Evolutionary conservation across 495 filamentous ascomycete species (phyloP).

Genomic region (Neurospora terricola): DNA sequence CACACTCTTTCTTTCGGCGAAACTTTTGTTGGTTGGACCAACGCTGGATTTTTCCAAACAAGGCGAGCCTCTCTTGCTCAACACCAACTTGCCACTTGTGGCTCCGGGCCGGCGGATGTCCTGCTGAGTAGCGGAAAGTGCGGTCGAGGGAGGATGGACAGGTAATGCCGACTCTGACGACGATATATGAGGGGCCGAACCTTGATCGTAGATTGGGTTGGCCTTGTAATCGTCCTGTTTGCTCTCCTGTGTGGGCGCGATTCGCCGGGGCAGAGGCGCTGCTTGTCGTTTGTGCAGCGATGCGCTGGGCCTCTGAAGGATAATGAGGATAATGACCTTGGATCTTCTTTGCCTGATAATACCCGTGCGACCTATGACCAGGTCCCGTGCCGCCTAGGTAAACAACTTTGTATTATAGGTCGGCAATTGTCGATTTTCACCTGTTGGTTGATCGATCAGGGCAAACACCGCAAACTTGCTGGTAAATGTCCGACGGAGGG

Average conservation of each 20-base stretch:
- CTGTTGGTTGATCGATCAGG: background rate
- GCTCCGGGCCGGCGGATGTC: slow-evolving; percentile 10
- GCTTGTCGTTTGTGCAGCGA: background rate
- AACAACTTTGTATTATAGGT: slow-evolving; percentile 1
- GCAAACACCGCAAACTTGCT: background rate
- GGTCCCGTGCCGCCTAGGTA: slow-evolving; percentile 2
- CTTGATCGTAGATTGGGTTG: background rate
- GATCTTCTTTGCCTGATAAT: background rate
- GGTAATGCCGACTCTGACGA: background rate
- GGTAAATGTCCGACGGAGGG: background rate
- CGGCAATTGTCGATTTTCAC: background rate
- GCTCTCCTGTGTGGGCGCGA: background rate
- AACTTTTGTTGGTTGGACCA: background rate
- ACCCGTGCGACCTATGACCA: background rate
- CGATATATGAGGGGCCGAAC: background rate
- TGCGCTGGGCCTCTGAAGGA: background rate
- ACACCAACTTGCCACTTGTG: background rate
- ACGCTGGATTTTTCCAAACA: slow-evolving; percentile 1
- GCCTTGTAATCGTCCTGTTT: background rate
- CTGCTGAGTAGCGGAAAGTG: background rate
- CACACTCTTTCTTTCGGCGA: slow-evolving; percentile 2
- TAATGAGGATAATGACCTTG: slow-evolving; percentile 3
- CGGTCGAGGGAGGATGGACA: background rate
- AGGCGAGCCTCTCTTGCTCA: background rate
- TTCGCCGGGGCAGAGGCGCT: background rate